Conservation (phyloP, 495 filamentous ascomycete genomes). For the Jackrogersella minutella region DNA sequence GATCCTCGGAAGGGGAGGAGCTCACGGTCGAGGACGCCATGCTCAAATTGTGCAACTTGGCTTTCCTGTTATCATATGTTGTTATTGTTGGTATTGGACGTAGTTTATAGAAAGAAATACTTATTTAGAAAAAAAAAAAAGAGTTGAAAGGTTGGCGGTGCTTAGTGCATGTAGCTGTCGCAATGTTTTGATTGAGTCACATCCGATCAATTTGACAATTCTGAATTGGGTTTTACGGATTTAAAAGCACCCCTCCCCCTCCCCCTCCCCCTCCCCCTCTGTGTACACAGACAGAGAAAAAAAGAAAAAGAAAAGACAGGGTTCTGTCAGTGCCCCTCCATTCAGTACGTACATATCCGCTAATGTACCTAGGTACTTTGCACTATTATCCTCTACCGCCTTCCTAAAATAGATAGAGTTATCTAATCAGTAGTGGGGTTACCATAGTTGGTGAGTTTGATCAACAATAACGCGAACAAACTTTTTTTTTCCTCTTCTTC, state of each 20-base stretch:
- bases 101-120: no score
- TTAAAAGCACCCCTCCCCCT: not conserved
- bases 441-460: not conserved
- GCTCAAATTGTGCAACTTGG: slow-evolving; percentile 36
- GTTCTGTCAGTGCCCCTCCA: slow-evolving; percentile 18
- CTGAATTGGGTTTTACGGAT: slow-evolving; percentile 13
- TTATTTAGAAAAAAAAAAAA: not conserved
- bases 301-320: not conserved
- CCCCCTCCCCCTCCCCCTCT: slow-evolving; percentile 8
- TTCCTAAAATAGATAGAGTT: slow-evolving; percentile 11
- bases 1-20: slow-evolving; percentile 54
- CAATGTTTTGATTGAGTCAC: slow-evolving; percentile 18
- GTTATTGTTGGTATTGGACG: no score
- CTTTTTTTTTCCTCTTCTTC: slow-evolving; percentile 2
- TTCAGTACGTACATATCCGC: not conserved
- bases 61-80: slow-evolving; percentile 47
- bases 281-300: not conserved
- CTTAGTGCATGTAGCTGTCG: not conserved
- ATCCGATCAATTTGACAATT: slow-evolving; percentile 4
- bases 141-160: not conserved
- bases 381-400: slow-evolving; percentile 7
- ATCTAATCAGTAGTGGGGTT: slow-evolving; percentile 25
- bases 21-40: slow-evolving; percentile 43
- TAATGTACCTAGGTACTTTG: not conserved
- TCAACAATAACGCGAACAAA: slow-evolving; percentile 7